Conservation (phyloP, 257 asterid species). For the Petrea volubilis region DNA sequence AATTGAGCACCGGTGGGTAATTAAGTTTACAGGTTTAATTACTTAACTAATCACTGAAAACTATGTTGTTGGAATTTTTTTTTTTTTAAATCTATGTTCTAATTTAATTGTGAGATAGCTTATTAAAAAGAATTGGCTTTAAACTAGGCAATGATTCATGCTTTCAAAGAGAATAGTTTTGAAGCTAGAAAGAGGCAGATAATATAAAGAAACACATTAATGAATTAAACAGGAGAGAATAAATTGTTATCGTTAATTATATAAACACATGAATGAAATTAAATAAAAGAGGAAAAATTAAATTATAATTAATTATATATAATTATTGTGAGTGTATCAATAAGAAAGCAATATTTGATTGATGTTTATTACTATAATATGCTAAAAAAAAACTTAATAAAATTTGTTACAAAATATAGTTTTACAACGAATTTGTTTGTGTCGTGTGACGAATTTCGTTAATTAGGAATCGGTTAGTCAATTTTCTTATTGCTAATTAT, state of each 20-base stretch:
- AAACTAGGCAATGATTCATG: slow-evolving; percentile 8
- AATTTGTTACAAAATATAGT: too few species aligned
- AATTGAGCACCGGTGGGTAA: slow-evolving; percentile 16
- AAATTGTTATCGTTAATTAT: not conserved
- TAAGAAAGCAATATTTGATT: not conserved
- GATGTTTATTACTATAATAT: too few species aligned
- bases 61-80: slow-evolving; percentile 29
- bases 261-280: slow-evolving; percentile 8
- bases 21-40: slow-evolving; percentile 12
- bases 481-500: too few species aligned
- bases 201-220: not conserved
- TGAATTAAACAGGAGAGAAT: not conserved
- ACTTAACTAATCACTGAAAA: slow-evolving; percentile 17
- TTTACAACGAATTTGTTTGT: too few species aligned
- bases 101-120: not conserved
- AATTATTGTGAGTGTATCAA: not conserved
- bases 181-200: not conserved
- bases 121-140: not conserved
- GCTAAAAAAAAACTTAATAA: too few species aligned
- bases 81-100: not conserved
- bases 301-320: not conserved
- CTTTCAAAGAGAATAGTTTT: slow-evolving; percentile 16
- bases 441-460: too few species aligned
- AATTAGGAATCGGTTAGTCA: too few species aligned
- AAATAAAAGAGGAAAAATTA: not conserved